These are phyloP conservation scores for Elsinoe australis DNA, from an alignment of 2,329 filamentous ascomycete genomes.

Conservation along the genomic window DNA sequence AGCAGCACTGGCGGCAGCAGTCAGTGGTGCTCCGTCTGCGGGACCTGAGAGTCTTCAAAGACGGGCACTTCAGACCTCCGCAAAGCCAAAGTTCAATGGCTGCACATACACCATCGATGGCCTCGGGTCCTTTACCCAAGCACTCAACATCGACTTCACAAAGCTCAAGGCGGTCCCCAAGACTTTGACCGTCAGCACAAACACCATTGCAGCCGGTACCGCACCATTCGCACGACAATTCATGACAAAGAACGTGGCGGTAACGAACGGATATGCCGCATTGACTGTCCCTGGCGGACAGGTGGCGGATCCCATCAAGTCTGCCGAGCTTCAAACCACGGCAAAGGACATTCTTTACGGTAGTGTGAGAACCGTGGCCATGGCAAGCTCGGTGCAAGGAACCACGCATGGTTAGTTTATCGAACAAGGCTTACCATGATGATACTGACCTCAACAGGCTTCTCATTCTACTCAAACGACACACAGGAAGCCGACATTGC, in stretches of 20 bases:
- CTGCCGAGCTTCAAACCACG: slow-evolving; percentile 55
- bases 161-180: slow-evolving; percentile 17
- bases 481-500: slow-evolving; percentile 77
- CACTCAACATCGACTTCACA: slow-evolving; percentile 18
- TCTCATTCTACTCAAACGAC: slow-evolving; percentile 77
- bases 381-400: slow-evolving; percentile 51
- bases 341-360: slow-evolving; percentile 61
- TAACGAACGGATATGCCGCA: background rate
- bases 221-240: slow-evolving; percentile 17
- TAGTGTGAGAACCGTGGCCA: slow-evolving; percentile 60
- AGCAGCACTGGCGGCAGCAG: slow-evolving; percentile 4
- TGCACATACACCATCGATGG: slow-evolving; percentile 16
- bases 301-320: slow-evolving; percentile 13
- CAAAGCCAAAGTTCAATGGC: slow-evolving; percentile 13
- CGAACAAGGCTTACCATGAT: background rate
- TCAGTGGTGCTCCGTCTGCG: background rate
- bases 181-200: slow-evolving; percentile 15
- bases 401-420: slow-evolving; percentile 53
- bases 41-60: background rate
- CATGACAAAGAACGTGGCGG: slow-evolving; percentile 17
- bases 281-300: slow-evolving; percentile 19
- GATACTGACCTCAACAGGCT: slow-evolving; percentile 34
- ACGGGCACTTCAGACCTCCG: slow-evolving; percentile 2
- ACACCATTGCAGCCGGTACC: slow-evolving; percentile 15
- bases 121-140: slow-evolving; percentile 16